phyloP scores from a whole-genome alignment of 331 rosid species.

The Pyracantha coccinea region DNA sequence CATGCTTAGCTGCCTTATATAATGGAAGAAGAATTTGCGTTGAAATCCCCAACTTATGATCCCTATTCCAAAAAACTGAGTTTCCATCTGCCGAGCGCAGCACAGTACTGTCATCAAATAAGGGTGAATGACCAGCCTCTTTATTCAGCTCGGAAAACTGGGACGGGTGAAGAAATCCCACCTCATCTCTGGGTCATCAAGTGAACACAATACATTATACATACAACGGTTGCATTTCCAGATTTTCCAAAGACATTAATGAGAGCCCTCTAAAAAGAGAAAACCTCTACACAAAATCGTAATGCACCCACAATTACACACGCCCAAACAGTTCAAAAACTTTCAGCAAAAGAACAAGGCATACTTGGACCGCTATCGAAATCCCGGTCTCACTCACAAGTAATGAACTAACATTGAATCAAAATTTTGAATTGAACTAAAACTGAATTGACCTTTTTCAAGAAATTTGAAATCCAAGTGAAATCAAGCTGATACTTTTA shows the following conservation, averaged over 20 bases:
- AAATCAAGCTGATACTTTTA: not conserved
- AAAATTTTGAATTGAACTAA: not conserved
- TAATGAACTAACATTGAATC: not conserved
- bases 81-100: slow-evolving; percentile 17
- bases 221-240: not conserved
- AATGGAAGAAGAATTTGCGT: slow-evolving; percentile 49
- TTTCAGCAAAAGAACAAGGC: not conserved
- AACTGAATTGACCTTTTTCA: not conserved
- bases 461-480: not conserved
- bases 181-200: slow-evolving; percentile 61
- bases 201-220: slow-evolving; percentile 7
- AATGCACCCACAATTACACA: not conserved
- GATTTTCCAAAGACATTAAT: not conserved
- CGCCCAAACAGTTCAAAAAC: not conserved
- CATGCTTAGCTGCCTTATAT: slow-evolving; percentile 45
- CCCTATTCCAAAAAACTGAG: slow-evolving; percentile 46
- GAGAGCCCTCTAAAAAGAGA: not conserved
- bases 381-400: not conserved
- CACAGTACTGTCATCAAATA: slow-evolving; percentile 12
- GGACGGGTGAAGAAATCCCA: slow-evolving; percentile 85
- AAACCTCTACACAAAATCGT: not conserved
- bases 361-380: not conserved
- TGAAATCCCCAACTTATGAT: slow-evolving; percentile 84
- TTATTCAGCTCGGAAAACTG: slow-evolving; percentile 48
- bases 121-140: slow-evolving; percentile 26